Conservation (phyloP, 2,329 filamentous ascomycete species). For the Mycosphaerelloides madeirae region DNA sequence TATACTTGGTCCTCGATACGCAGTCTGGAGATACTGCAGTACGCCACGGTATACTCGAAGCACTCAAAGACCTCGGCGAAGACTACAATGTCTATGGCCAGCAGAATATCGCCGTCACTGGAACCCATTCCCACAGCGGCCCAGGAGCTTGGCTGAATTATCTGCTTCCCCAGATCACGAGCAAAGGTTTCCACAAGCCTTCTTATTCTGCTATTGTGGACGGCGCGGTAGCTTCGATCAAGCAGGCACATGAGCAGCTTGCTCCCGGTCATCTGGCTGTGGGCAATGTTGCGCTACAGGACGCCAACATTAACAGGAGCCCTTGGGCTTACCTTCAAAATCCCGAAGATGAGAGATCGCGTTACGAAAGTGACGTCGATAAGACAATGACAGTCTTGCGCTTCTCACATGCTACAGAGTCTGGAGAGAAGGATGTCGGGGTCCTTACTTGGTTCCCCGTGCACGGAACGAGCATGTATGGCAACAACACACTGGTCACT, state of each 20-base stretch:
- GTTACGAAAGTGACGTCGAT: constrained; percentile 64
- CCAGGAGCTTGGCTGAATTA: constrained; percentile 95
- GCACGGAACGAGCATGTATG: constrained; percentile 84
- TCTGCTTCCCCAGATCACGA: constrained; percentile 84
- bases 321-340: constrained; percentile 85
- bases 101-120: constrained; percentile 81
- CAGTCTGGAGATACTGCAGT: constrained; percentile 86
- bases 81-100: constrained; percentile 71
- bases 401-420: constrained; percentile 60
- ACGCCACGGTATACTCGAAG: constrained; percentile 78
- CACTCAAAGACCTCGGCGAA: constrained; percentile 61
- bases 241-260: constrained; percentile 70
- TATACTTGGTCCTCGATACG: constrained; percentile 84
- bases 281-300: constrained; percentile 62
- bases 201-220: constrained; percentile 87
- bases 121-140: constrained; percentile 88
- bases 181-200: constrained; percentile 76
- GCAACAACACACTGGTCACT: constrained; percentile 84
- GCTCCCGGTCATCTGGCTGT: constrained; percentile 66
- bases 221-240: constrained; percentile 75
- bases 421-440: constrained; percentile 71
- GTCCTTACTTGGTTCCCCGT: constrained; percentile 87
- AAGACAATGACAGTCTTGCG: constrained; percentile 76
- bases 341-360: constrained; percentile 66
- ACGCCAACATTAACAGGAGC: constrained; percentile 85